Conservation (phyloP, 1,284 basidiomycete species). For the Cutaneotrichosporon mucoides region DNA sequence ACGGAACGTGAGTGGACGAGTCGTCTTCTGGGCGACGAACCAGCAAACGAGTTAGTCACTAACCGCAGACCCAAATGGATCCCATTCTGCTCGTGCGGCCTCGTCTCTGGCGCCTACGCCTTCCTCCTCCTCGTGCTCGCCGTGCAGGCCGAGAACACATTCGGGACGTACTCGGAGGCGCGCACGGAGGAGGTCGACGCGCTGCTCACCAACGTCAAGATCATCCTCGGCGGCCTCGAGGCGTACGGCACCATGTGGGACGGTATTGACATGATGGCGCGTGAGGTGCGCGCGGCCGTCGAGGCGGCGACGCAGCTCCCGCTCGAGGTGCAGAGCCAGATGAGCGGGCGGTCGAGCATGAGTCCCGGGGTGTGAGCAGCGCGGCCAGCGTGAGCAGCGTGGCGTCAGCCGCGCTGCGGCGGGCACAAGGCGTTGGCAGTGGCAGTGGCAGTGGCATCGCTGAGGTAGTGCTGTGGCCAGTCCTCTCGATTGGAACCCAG, state of each 20-base stretch:
- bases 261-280: conserved; percentile 48
- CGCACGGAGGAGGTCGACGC: conserved; percentile 42
- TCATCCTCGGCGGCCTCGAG: conserved; percentile 48
- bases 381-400: too few relatives aligned
- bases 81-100: conserved; percentile 50
- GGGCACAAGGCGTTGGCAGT: too few relatives aligned
- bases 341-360: background rate
- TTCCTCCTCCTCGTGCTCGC: conserved; percentile 49
- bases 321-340: conserved; percentile 16
- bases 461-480: too few relatives aligned
- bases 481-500: too few relatives aligned
- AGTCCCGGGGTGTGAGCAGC: background rate
- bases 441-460: too few relatives aligned
- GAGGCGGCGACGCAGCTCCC: conserved; percentile 15
- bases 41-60: background rate
- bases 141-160: conserved; percentile 43
- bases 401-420: too few relatives aligned
- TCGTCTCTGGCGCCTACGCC: conserved; percentile 47
- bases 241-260: conserved; percentile 51
- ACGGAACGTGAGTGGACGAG: conserved; percentile 36
- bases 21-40: too few relatives aligned
- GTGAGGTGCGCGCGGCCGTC: conserved; percentile 33
- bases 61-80: conserved; percentile 43
- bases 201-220: conserved; percentile 48
- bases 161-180: conserved; percentile 26